Evolutionary conservation across 1,284 basidiomycete genomes (phyloP).

Genomic region (Tilletia indica): DNA sequence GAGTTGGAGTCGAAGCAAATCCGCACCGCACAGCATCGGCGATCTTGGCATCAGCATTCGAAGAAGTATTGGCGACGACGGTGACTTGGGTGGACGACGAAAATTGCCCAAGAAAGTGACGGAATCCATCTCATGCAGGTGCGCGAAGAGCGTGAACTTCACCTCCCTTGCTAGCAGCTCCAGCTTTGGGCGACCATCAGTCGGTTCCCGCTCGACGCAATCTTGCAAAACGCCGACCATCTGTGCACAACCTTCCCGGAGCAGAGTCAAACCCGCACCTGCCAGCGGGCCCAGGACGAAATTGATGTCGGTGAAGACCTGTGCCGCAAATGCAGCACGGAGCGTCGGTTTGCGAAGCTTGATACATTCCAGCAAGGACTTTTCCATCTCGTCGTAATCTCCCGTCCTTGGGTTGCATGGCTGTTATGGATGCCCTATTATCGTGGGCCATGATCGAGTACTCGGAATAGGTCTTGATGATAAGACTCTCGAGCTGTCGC

Average conservation of each 20-base stretch:
- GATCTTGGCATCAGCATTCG: not conserved
- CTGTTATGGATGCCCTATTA: no score
- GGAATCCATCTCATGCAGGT: no score
- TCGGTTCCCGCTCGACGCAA: not conserved
- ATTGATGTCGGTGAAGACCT: conserved; percentile 3
- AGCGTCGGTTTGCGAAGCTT: not conserved
- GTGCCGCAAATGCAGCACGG: not conserved
- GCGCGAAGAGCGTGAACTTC: no score
- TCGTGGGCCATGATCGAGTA: not conserved
- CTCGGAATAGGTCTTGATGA: no score
- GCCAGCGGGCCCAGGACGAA: not conserved
- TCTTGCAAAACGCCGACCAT: not conserved
- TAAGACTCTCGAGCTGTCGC: no score
- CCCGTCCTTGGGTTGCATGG: no score
- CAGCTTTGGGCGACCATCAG: no score
- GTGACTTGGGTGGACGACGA: no score
- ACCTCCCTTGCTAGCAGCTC: no score
- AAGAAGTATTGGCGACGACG: not conserved
- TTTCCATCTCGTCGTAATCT: not conserved
- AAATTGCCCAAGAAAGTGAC: no score
- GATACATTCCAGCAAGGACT: not conserved
- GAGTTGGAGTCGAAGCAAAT: not conserved
- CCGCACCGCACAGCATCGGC: not conserved
- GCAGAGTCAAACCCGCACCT: no score
- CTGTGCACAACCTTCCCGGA: no score